Evolutionary conservation across 2,329 filamentous ascomycete genomes (phyloP).

Genomic region (Fonsecaea monophora): DNA sequence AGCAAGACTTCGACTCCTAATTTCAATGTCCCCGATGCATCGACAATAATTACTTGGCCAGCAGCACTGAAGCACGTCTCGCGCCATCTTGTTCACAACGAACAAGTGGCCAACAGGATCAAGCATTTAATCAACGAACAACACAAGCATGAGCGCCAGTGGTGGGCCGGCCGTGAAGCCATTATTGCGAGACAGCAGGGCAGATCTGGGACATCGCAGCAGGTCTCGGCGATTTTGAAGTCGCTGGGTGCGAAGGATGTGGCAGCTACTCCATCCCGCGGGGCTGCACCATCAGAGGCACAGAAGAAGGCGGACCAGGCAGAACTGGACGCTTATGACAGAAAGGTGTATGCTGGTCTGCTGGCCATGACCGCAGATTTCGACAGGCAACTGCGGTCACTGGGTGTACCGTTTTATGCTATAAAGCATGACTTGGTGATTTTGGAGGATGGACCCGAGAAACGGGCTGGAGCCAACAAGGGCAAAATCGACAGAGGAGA

Average conservation of each 20-base stretch:
- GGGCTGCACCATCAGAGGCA: constrained; percentile 22
- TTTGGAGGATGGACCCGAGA: constrained; percentile 38
- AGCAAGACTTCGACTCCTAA: constrained; percentile 31
- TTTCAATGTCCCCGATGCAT: constrained; percentile 46
- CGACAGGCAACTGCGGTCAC: constrained; percentile 59
- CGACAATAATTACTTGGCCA: constrained; percentile 60
- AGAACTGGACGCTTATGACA: constrained; percentile 66
- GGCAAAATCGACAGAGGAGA: constrained; percentile 50
- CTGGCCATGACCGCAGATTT: constrained; percentile 66
- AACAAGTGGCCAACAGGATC: constrained; percentile 54
- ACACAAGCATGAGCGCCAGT: constrained; percentile 67
- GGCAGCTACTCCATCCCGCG: background rate
- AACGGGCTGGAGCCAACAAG: constrained; percentile 32
- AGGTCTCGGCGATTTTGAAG: constrained; percentile 61
- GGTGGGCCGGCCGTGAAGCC: constrained; percentile 62
- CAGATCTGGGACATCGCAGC: constrained; percentile 60
- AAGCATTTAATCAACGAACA: constrained; percentile 68
- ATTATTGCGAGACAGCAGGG: constrained; percentile 60
- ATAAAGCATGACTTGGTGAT: constrained; percentile 55
- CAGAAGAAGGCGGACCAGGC: constrained; percentile 51
- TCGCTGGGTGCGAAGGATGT: constrained; percentile 38
- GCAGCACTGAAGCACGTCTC: constrained; percentile 60
- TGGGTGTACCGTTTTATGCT: constrained; percentile 69
- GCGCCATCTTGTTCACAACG: constrained; percentile 55
- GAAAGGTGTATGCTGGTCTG: constrained; percentile 67